Evolutionary conservation across 495 filamentous ascomycete genomes (phyloP), one percentile per base, ranked within the genome.

Genomic region (Talaromyces liani): DNA sequence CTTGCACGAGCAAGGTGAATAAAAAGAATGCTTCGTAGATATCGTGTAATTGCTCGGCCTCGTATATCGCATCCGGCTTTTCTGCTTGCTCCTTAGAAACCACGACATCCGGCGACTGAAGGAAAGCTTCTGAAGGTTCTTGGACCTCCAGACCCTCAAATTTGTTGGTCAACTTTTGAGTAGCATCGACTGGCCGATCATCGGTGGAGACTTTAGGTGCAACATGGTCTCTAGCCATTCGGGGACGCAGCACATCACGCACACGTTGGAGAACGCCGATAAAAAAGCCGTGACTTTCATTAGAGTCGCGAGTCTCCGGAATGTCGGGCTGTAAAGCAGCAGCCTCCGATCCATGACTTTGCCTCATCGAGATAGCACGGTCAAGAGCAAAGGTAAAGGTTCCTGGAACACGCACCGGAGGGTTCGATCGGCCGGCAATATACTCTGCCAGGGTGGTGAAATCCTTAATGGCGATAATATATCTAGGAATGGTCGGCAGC

Each of bases 381-480:
- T 55, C 14, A 5, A 55, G 51, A 25, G 51, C 51, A 24, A 7
- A 24, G 16, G 9, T 14, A 55, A 55, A 62, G 0, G 56, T 62
- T 3, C 31, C 33, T 1, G 77, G 73, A 2, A 79, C 66, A 1
- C 64, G 25, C 9, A 72, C 34, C 24, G 34, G 10, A 10, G 65
- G 58, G 27, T 77, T 69, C 12, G 36, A 29, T 10, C 34, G 47
- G 7, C 33, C 58, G 4, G 68, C 72, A 33, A 81, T 69, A 56
- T 68, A 72, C 33, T 79, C 67, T 3, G 78, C 78, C 5, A 80
- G 61, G 2, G 67, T 63, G 20, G 68, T 63, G 31, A 78, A 80
- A 33, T 80, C 73, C 24, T 69, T 69, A 61, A 80, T 67, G 57
- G 69, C 68, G 55, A 80, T 71, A 5, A 34, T 34, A 34, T 34